Conservation (phyloP, 1,284 basidiomycete genomes). For the Cryptococcus sp. region DNA sequence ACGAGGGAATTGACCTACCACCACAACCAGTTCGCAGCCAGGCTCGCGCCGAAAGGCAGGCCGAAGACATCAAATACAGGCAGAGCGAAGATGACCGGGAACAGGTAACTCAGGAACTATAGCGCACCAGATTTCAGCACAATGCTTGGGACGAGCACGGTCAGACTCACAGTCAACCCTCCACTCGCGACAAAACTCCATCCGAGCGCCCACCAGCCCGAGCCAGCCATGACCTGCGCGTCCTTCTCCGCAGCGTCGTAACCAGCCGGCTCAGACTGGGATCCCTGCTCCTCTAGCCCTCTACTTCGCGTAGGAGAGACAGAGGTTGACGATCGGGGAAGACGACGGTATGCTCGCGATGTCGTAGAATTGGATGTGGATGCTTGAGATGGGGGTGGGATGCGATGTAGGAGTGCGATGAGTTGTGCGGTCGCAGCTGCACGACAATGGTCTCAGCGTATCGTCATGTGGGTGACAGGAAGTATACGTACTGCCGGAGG, state of each 20-base stretch:
- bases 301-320: constrained; percentile 18
- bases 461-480: neutral
- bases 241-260: constrained; percentile 33
- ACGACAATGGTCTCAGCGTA: neutral
- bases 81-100: constrained; percentile 86
- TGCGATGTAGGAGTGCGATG: constrained; percentile 80
- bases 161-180: constrained; percentile 65
- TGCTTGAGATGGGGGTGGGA: constrained; percentile 33
- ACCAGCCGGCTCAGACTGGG: neutral
- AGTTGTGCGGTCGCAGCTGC: constrained; percentile 87
- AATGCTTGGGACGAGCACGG: neutral
- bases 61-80: constrained; percentile 75
- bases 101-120: constrained; percentile 67
- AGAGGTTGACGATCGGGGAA: constrained; percentile 33
- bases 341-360: constrained; percentile 30
- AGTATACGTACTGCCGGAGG: constrained; percentile 67
- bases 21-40: constrained; percentile 90
- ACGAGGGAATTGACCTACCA: constrained; percentile 53
- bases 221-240: constrained; percentile 57
- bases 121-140: constrained; percentile 1
- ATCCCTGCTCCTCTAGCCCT: constrained; percentile 8
- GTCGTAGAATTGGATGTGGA: constrained; percentile 6
- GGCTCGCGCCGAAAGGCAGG: constrained; percentile 57
- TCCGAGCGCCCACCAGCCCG: constrained; percentile 70
- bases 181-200: constrained; percentile 75